Percentiles rank a stretch among this genome's conserved stretches.
Conservation (phyloP, 495 filamentous ascomycete genomes). For the Penicillium chermesinum region DNA sequence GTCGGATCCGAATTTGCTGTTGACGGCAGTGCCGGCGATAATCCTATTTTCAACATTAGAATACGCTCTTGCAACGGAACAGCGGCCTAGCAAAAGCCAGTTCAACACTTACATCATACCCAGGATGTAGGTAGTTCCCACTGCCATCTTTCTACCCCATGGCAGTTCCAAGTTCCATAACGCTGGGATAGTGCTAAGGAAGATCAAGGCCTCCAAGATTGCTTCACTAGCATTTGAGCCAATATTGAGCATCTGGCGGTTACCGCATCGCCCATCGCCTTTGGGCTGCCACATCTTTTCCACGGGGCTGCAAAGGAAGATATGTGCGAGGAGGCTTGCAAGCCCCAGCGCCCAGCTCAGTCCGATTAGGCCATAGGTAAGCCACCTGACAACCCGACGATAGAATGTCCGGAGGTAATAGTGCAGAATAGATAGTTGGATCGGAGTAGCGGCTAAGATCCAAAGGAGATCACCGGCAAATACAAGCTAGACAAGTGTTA, state of each 20-base stretch:
- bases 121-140: conserved; percentile 3
- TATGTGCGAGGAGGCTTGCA: conserved; percentile 14
- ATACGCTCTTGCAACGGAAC: no score
- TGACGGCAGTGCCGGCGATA: conserved; percentile 12
- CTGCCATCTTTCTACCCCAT: conserved; percentile 2
- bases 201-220: conserved; percentile 13
- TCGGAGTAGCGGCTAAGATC: conserved; percentile 10
- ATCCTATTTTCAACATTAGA: conserved; percentile 6
- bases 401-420: conserved; percentile 16
- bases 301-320: conserved; percentile 16
- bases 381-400: conserved; percentile 4
- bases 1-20: conserved; percentile 9
- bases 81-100: no score
- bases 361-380: conserved; percentile 8
- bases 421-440: conserved; percentile 19
- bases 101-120: not conserved
- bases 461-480: conserved; percentile 19
- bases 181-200: conserved; percentile 6
- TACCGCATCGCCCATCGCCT: conserved; percentile 9
- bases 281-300: conserved; percentile 12
- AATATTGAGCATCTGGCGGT: conserved; percentile 12
- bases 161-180: conserved; percentile 8
- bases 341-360: conserved; percentile 14
- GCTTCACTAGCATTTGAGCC: conserved; percentile 8
- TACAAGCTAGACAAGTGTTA: conserved; percentile 15